phyloP scores from a whole-genome alignment of 345 rosid species.

The Eucalyptus regnans region DNA sequence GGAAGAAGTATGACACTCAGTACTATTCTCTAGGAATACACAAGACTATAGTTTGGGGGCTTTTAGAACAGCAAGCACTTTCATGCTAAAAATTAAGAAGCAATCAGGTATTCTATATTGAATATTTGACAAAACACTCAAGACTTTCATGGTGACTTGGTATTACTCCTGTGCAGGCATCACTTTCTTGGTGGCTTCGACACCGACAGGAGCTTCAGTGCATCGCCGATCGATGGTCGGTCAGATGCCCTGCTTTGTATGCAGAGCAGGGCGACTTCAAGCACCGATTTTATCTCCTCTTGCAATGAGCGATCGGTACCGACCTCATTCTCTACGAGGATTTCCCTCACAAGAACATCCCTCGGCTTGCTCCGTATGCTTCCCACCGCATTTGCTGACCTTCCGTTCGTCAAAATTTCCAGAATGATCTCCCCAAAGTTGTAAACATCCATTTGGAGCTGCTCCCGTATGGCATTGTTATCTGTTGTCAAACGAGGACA shows the following conservation, averaged over 20 bases:
- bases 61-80: neutral
- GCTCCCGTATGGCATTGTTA: slow-evolving; percentile 22
- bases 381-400: slow-evolving; percentile 25
- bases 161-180: neutral
- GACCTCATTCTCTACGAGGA: slow-evolving; percentile 36
- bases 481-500: slow-evolving; percentile 18
- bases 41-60: neutral
- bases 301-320: slow-evolving; percentile 8
- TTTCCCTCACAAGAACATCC: slow-evolving; percentile 48
- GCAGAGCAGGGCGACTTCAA: slow-evolving; percentile 74
- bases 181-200: slow-evolving; percentile 10
- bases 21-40: neutral
- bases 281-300: slow-evolving; percentile 42
- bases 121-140: neutral
- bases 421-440: slow-evolving; percentile 66
- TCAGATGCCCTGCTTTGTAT: slow-evolving; percentile 35
- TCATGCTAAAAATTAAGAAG: neutral
- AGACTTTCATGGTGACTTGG: neutral
- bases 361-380: slow-evolving; percentile 39
- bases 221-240: slow-evolving; percentile 57
- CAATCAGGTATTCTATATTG: neutral
- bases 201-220: slow-evolving; percentile 47
- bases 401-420: slow-evolving; percentile 66
- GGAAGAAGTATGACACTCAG: neutral
- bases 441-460: slow-evolving; percentile 43